Base-by-base conservation (phyloP, 2,329 filamentous ascomycete genomes). In the Aspergillus pseudoviridinutans region DNA sequence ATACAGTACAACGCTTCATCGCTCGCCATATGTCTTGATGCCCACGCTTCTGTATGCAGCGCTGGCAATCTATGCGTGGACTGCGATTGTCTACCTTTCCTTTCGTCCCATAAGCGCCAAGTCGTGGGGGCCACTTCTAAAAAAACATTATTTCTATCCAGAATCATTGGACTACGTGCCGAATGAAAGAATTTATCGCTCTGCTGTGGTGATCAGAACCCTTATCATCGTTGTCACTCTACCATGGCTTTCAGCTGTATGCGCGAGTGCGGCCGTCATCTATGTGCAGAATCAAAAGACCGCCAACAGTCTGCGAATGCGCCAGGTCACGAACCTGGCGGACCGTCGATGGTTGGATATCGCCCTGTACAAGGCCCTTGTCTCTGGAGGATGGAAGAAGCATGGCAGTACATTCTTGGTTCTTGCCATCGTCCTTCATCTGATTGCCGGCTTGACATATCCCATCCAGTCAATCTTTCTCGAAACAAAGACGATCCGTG, bases 391-490 rank as follows among this genome's bases (percentile, higher is more conserved):
- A 17, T 65, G 59, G 50, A 64, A 62, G 20, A 59, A 59, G 12
- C 63, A 68, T 42, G 58, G 63, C 3, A 68, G 65, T 49, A 22
- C 47, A 1, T 63, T 69, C 17, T 47, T 71, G 3, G 32, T 65
- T 4, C 14, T 63, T 14, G 66, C 66, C 1, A 60, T 69, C 4
- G 51, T 64, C 8, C 53, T 65, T 9, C 59, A 59, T 50, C 53
- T 64, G 17, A 57, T 69, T 3, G 65, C 61, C 22, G 50, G 42
- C 10, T 49, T 68, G 17, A 61, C 65, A n/a, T 68, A 59, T 49
- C 66, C 64, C 7, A 55, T 69, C 10, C 64, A 66, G 53, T 60
- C 61, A 22, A 57, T 68, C 29, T 59, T 66, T 14, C 55, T 68
- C 12, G 58, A 56, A 9, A 52, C 55, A 8, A 61, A 52, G 49